Evolutionary conservation across 2,329 filamentous ascomycete genomes (phyloP).

Genomic region (Calonectria henricotiae): DNA sequence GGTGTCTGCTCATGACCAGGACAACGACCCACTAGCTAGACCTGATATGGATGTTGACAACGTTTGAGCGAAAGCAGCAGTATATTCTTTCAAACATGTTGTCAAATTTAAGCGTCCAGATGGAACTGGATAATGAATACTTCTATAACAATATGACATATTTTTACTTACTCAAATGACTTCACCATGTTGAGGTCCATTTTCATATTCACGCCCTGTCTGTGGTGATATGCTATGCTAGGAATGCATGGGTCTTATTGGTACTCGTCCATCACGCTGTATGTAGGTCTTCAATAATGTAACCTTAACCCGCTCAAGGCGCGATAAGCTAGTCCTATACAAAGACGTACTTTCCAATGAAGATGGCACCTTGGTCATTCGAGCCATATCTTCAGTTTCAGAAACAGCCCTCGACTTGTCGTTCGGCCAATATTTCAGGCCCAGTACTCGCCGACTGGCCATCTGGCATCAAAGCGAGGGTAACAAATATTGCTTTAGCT

Average conservation of each 20-base stretch:
- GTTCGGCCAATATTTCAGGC: background rate
- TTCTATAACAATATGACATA: background rate
- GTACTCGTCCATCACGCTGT: background rate
- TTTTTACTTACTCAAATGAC: too few relatives aligned
- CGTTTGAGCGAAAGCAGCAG: background rate
- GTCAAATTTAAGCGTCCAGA: background rate
- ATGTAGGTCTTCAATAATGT: background rate
- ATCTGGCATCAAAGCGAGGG: too few relatives aligned
- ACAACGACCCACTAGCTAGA: background rate
- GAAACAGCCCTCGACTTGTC: background rate
- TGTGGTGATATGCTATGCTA: background rate
- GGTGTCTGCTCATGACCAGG: conserved; percentile 10
- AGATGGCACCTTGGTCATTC: background rate
- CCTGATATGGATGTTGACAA: background rate
- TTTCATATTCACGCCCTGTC: background rate
- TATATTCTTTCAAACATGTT: background rate
- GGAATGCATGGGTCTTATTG: background rate
- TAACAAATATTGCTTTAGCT: background rate
- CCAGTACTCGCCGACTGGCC: background rate
- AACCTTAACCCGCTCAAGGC: background rate
- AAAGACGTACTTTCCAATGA: background rate
- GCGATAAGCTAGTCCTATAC: background rate
- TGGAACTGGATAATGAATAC: too few relatives aligned
- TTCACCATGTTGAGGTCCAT: too few relatives aligned
- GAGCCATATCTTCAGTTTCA: conserved; percentile 4